Percentiles rank a stretch among this genome's conserved stretches.
Conservation (phyloP, 805 yeast genomes). For the Hanseniaspora taiwanica region DNA sequence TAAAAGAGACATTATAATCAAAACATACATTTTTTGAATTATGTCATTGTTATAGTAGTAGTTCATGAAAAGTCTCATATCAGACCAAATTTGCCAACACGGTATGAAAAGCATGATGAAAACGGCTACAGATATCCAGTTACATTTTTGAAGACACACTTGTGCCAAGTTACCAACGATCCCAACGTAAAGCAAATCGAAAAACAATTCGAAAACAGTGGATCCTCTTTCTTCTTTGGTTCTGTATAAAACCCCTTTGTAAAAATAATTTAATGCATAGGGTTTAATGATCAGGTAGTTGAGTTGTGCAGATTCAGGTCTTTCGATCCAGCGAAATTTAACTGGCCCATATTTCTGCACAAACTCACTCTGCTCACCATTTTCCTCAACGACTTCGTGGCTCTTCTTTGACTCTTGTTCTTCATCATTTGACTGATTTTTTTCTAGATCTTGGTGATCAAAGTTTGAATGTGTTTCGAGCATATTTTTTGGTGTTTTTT, state of each 20-base stretch:
- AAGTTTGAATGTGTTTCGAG: too few relatives aligned
- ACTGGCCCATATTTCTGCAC: slow-evolving; percentile 34
- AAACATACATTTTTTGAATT: slow-evolving; percentile 35
- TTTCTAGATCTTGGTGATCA: too few relatives aligned
- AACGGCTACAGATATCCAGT: slow-evolving; percentile 33
- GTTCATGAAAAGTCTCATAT: slow-evolving; percentile 48
- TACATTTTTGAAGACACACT: slow-evolving; percentile 37
- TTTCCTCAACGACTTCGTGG: too few relatives aligned
- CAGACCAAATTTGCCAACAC: slow-evolving; percentile 52
- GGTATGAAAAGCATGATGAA: slow-evolving; percentile 42
- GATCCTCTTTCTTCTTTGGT: slow-evolving; percentile 43
- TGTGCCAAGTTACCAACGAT: slow-evolving; percentile 44
- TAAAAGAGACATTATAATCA: slow-evolving; percentile 41
- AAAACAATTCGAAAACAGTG: slow-evolving; percentile 40
- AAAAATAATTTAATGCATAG: slow-evolving; percentile 47
- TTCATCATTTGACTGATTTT: too few relatives aligned
- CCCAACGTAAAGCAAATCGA: slow-evolving; percentile 54
- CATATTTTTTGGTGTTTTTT: too few relatives aligned
- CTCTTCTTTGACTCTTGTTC: too few relatives aligned
- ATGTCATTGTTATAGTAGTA: slow-evolving; percentile 50
- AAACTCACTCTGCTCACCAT: slow-evolving; percentile 20
- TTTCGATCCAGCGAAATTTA: slow-evolving; percentile 23
- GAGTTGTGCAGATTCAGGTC: slow-evolving; percentile 16
- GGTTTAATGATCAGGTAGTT: slow-evolving; percentile 36
- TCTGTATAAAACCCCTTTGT: slow-evolving; percentile 40